These are phyloP conservation scores for Phialophora tarda DNA, from an alignment of 2,329 filamentous ascomycete genomes.

Conservation along the genomic window DNA sequence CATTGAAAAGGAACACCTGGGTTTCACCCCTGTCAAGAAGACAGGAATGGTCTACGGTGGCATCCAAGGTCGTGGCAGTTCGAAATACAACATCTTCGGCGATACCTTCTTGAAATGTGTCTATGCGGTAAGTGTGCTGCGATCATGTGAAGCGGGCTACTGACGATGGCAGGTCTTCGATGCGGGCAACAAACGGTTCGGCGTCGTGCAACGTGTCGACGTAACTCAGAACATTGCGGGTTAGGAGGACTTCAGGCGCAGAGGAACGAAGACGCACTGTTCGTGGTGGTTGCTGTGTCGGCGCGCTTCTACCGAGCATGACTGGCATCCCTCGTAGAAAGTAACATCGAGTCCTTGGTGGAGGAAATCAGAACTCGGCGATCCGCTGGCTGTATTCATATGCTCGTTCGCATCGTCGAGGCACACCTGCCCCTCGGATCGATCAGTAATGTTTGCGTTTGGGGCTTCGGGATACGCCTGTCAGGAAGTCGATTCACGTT, in stretches of 20 bases:
- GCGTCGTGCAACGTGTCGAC: constrained; percentile 62
- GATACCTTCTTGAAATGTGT: constrained; percentile 68
- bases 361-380: background rate
- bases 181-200: constrained; percentile 64
- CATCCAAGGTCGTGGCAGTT: constrained; percentile 65
- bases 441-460: background rate
- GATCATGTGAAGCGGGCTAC: constrained; percentile 17
- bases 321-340: background rate
- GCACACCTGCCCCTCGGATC: background rate
- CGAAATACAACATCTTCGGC: constrained; percentile 68
- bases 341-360: background rate
- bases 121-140: constrained; percentile 60
- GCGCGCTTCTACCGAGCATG: background rate
- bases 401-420: background rate
- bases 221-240: constrained; percentile 25
- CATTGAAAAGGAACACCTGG: constrained; percentile 67
- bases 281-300: background rate
- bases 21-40: constrained; percentile 55
- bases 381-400: background rate
- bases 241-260: background rate
- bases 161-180: constrained; percentile 62
- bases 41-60: constrained; percentile 66
- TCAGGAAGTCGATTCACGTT: background rate
- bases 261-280: background rate
- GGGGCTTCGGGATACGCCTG: background rate